phyloP scores from a whole-genome alignment of 1,284 basidiomycete species.

The Ustilago nuda region DNA sequence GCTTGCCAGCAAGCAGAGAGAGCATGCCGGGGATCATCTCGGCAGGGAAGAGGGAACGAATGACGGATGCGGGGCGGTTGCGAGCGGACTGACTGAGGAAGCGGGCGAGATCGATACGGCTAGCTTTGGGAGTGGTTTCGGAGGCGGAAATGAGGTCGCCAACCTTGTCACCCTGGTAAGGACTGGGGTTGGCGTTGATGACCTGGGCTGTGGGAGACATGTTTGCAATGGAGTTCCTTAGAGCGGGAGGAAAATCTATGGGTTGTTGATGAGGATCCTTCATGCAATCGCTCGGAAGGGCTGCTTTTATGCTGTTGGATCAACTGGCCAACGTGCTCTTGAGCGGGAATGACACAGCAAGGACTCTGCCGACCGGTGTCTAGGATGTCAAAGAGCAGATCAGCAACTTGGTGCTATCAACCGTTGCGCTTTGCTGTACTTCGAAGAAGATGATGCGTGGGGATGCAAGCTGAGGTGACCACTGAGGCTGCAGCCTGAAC shows the following conservation, averaged over 20 bases:
- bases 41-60: slow-evolving; percentile 78
- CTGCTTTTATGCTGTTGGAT: neutral
- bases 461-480: neutral
- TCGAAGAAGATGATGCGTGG: neutral
- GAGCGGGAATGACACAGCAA: neutral
- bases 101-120: slow-evolving; percentile 35
- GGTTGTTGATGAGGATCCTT: neutral
- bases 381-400: neutral
- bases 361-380: neutral
- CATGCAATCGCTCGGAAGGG: neutral
- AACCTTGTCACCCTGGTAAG: slow-evolving; percentile 42
- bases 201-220: slow-evolving; percentile 48
- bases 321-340: too few species aligned
- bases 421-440: neutral
- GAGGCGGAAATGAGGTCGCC: slow-evolving; percentile 27
- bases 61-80: slow-evolving; percentile 64
- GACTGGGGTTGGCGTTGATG: slow-evolving; percentile 27
- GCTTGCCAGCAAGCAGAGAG: slow-evolving; percentile 78
- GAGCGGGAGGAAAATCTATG: neutral
- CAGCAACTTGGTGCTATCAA: neutral
- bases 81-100: slow-evolving; percentile 35
- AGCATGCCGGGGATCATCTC: slow-evolving; percentile 83
- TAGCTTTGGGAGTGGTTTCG: slow-evolving; percentile 29
- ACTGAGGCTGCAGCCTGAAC: neutral
- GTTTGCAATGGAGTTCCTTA: neutral